A percentile compares a stretch with the other conserved stretches of the same genome.
Conservation (phyloP, 2,329 filamentous ascomycete species). For the Zasmidium angulare region DNA sequence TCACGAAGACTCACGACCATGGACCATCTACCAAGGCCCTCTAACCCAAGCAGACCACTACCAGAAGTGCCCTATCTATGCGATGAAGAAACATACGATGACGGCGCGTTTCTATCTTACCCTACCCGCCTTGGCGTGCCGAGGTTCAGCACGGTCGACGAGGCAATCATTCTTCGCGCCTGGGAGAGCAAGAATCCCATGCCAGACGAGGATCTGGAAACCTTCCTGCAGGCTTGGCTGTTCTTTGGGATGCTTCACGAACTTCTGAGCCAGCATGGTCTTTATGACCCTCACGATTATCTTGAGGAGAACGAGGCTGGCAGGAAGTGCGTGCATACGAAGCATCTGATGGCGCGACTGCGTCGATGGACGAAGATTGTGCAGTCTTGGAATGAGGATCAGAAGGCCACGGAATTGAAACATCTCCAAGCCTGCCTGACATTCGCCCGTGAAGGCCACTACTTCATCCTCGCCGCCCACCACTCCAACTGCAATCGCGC, state of each 20-base stretch:
- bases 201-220: neutral
- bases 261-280: neutral
- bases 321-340: neutral
- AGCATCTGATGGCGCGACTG: neutral
- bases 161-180: neutral
- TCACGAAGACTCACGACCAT: neutral
- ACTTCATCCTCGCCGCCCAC: neutral
- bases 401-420: neutral
- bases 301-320: neutral
- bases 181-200: neutral
- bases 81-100: neutral
- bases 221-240: neutral
- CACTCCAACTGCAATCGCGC: neutral
- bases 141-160: neutral
- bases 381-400: neutral
- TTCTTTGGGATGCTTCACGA: slow-evolving; percentile 6
- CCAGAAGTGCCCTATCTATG: neutral
- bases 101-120: neutral
- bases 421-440: neutral
- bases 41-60: neutral
- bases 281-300: neutral
- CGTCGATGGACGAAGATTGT: neutral
- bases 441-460: neutral
- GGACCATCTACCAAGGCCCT: neutral
- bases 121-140: neutral